These are phyloP conservation scores for Kuraishia ogatae DNA, from an alignment of 805 yeast species.

Conservation along the genomic window DNA sequence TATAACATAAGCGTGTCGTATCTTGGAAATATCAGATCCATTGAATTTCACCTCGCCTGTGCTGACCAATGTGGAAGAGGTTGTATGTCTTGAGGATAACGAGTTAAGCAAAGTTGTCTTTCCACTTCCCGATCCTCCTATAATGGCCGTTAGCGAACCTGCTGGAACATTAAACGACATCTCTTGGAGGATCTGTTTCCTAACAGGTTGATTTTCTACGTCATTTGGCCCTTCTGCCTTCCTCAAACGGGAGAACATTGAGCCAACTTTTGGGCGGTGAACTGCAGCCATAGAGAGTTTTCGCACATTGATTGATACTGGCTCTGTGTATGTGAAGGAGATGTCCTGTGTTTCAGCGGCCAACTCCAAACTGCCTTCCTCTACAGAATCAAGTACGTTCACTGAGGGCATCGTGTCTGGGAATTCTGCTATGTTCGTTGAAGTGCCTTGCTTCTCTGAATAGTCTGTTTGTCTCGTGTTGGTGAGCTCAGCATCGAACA, in stretches of 20 bases:
- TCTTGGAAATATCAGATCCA: conserved; percentile 17
- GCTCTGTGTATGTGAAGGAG: conserved; percentile 16
- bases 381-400: neutral
- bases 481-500: neutral
- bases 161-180: conserved; percentile 52
- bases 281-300: conserved; percentile 14
- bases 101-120: conserved; percentile 74
- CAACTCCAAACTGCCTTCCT: neutral
- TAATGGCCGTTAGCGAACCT: conserved; percentile 65
- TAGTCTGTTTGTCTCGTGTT: neutral
- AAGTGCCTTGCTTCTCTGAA: neutral
- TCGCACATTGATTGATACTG: conserved; percentile 17
- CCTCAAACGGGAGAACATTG: neutral
- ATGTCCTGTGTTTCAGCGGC: neutral
- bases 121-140: conserved; percentile 87
- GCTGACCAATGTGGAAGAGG: conserved; percentile 20
- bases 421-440: neutral
- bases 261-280: neutral
- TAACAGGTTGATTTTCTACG: neutral
- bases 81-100: conserved; percentile 38
- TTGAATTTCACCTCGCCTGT: conserved; percentile 38
- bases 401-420: neutral
- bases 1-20: conserved; percentile 54
- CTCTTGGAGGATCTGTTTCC: conserved; percentile 28
- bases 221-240: neutral